A percentile compares a stretch with the other conserved stretches of the same genome.
These are phyloP conservation scores for Tagetes patula DNA, from an alignment of 129 eudicot species.

Conservation along the genomic window DNA sequence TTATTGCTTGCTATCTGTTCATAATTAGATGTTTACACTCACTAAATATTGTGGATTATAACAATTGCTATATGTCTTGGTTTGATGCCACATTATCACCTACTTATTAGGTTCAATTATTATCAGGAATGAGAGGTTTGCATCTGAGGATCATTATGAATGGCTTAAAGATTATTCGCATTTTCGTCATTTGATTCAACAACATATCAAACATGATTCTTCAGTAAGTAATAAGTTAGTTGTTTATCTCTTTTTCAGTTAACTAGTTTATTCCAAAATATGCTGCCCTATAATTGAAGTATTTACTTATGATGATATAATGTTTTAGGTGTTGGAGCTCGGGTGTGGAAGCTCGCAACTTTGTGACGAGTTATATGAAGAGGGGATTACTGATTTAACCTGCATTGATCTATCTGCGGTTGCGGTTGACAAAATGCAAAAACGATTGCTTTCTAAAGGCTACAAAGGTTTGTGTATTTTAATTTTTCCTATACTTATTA, in stretches of 20 bases:
- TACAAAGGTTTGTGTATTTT: constrained; percentile 51
- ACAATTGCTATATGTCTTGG: background rate
- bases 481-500: background rate
- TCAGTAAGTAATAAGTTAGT: constrained; percentile 36
- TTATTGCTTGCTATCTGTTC: background rate
- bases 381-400: constrained; percentile 70
- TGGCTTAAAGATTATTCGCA: constrained; percentile 96
- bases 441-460: constrained; percentile 60
- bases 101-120: background rate
- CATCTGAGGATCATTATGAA: constrained; percentile 86
- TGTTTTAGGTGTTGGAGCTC: constrained; percentile 76
- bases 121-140: constrained; percentile 76
- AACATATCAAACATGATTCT: constrained; percentile 50
- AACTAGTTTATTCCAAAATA: too few relatives aligned
- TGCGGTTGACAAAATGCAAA: constrained; percentile 77
- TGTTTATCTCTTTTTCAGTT: too few relatives aligned
- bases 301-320: background rate
- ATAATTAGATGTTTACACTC: background rate
- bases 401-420: constrained; percentile 84
- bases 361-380: constrained; percentile 73
- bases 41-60: background rate
- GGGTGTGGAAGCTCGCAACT: constrained; percentile 98
- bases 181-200: constrained; percentile 77
- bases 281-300: background rate
- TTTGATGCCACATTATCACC: background rate